Evolutionary conservation across 2,329 filamentous ascomycete species (phyloP).

Genomic region (Mariannaea sp.): DNA sequence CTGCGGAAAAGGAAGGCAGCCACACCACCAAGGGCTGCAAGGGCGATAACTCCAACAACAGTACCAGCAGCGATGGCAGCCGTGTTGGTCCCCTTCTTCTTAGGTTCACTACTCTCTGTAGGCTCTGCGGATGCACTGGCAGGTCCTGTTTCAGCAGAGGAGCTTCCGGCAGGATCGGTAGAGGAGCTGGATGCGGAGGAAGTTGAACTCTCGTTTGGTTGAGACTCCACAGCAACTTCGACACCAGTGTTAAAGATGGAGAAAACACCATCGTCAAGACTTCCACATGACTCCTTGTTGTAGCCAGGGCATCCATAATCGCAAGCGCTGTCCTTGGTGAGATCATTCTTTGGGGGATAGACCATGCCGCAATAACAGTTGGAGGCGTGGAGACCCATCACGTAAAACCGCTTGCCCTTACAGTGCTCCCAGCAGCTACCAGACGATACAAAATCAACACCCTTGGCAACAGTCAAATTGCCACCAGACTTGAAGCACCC

Average conservation of each 20-base stretch:
- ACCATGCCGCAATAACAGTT: constrained; percentile 75
- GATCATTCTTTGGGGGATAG: constrained; percentile 62
- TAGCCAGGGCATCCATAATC: constrained; percentile 68
- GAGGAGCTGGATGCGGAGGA: too few relatives aligned
- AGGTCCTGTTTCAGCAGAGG: constrained; percentile 26
- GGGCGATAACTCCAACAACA: constrained; percentile 78
- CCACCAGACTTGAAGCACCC: constrained; percentile 57
- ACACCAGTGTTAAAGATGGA: constrained; percentile 59
- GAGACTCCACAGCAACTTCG: constrained; percentile 43
- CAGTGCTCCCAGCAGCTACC: constrained; percentile 51
- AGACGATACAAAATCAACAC: constrained; percentile 38
- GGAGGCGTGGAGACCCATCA: constrained; percentile 66
- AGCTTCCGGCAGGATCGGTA: too few relatives aligned
- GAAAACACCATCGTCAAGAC: constrained; percentile 40
- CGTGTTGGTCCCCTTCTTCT: constrained; percentile 62
- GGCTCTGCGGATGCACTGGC: constrained; percentile 27
- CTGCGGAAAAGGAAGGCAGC: constrained; percentile 76
- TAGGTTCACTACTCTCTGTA: neutral
- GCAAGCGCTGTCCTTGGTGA: constrained; percentile 66
- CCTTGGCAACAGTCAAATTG: constrained; percentile 42
- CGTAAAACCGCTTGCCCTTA: constrained; percentile 51
- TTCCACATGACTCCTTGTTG: constrained; percentile 62
- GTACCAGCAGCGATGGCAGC: constrained; percentile 86
- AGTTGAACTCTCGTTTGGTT: constrained; percentile 21
- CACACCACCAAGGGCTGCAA: constrained; percentile 69